phyloP scores from a whole-genome alignment of 192 early-diverging fungal genomes.

The Umbelopsis sp. region DNA sequence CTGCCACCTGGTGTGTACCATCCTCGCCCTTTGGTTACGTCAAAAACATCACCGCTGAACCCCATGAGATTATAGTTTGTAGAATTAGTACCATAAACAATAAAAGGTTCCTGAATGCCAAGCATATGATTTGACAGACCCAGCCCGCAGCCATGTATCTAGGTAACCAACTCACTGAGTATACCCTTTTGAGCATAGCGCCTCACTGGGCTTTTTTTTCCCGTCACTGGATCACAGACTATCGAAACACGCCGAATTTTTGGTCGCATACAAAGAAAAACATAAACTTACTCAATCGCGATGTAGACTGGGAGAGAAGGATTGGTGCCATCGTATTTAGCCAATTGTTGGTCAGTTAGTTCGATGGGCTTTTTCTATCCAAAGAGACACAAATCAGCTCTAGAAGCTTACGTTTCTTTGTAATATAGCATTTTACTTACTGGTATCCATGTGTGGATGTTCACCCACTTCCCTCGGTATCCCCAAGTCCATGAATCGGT shows the following conservation, averaged over 20 bases:
- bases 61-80: not conserved
- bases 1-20: conserved; percentile 84
- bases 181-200: not conserved
- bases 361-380: conserved; percentile 52
- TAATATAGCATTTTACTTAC: conserved; percentile 37
- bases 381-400: not conserved
- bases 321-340: conserved; percentile 83
- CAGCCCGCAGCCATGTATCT: not conserved
- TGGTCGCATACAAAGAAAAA: not conserved
- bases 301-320: conserved; percentile 83
- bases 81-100: conserved; percentile 4
- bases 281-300: conserved; percentile 70
- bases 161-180: not conserved
- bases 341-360: conserved; percentile 79
- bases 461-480: conserved; percentile 68
- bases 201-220: not conserved
- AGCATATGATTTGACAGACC: not conserved
- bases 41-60: conserved; percentile 87
- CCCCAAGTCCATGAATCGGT: conserved; percentile 82
- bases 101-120: conserved; percentile 4
- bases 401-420: not conserved
- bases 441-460: conserved; percentile 71
- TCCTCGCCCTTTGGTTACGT: conserved; percentile 74
- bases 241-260: not conserved
- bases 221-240: not conserved